A percentile compares a stretch with the other conserved stretches of the same genome.
Evolutionary conservation across 2,329 filamentous ascomycete genomes (phyloP).

Genomic region (Paraphoma sp.): DNA sequence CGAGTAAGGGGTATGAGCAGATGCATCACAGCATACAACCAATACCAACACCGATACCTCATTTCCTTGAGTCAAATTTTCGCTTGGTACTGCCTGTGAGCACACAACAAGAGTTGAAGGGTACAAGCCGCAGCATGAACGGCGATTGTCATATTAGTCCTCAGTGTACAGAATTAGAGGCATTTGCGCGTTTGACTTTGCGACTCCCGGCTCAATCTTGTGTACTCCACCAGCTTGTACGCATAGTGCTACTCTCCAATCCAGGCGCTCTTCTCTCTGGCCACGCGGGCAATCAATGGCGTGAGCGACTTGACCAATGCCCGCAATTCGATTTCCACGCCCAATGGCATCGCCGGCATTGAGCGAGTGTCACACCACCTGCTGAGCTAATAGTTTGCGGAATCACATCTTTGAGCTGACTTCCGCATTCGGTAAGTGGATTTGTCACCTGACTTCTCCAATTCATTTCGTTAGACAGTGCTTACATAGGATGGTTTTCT

Average conservation of each 20-base stretch:
- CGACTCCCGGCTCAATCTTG: conserved; percentile 21
- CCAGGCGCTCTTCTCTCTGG: conserved; percentile 16
- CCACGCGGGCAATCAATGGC: neutral
- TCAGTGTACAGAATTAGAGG: conserved; percentile 48
- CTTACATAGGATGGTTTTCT: too few relatives aligned
- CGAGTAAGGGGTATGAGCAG: conserved; percentile 35
- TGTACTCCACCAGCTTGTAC: conserved; percentile 27
- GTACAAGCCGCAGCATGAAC: conserved; percentile 30
- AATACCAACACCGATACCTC: conserved; percentile 41
- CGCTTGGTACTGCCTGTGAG: conserved; percentile 47
- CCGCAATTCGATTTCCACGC: neutral
- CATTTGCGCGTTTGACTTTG: conserved; percentile 33
- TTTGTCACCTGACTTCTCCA: too few relatives aligned
- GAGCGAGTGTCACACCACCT: conserved; percentile 4
- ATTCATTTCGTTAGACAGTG: too few relatives aligned
- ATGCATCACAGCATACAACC: conserved; percentile 31
- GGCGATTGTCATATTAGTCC: conserved; percentile 46
- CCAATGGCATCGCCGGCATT: neutral
- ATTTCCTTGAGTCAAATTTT: conserved; percentile 46
- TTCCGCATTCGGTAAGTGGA: neutral
- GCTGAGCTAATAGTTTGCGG: conserved; percentile 3
- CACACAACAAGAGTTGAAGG: conserved; percentile 35
- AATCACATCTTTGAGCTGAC: neutral
- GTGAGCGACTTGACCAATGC: neutral
- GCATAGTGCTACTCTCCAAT: conserved; percentile 28